Evolutionary conservation across 2,329 filamentous ascomycete species (phyloP), one percentile per base, ranked within the genome.

Genomic region (Sclerotinia spermophila): DNA sequence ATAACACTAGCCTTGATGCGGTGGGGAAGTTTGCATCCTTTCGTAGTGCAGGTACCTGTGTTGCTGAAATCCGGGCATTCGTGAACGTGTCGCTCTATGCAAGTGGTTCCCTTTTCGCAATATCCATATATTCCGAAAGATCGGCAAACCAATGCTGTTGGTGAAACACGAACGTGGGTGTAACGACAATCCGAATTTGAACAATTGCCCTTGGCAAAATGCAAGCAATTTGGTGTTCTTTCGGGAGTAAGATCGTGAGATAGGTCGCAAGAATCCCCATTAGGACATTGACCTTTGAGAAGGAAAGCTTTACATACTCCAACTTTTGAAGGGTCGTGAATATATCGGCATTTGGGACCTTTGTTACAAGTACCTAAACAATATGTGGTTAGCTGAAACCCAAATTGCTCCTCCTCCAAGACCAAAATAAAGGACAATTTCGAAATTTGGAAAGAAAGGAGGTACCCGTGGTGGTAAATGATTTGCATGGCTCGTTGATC

Each of bases 51-150:
- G 73, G 85, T 84, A 77, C 95, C 95, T 72, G 88, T 93, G 82
- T 97, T 97, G 86, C 93, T 92, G 84, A 96, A 97, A 80, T 97
- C 92, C 73, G 96, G 95, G 81, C 96, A 98, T 81, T 98, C 95
- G 82, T 91, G 91, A 71, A 95, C 91, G 83, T 99, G 96, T 72
- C 94, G 91, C 74, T 96, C 89, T 72, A 87, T 82, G 82, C 96
- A 98, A 69, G 85, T 82, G 70, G 86, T 86, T 72, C 95, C 96
- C 79, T 92, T 92, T 73, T 92, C 90, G 83, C 96, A 98, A 81
- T 94, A 98, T 68, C 96, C 95, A 78, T 94, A 87, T 68, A 89
- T 88, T 40, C 92, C 95, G 83, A 99, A 98, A 30, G 88, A 83
- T 76, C 89, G 87, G 82, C 96, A 99, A 62, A 97, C 92, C 42